Evolutionary conservation across 306 rosid species (phyloP).

Genomic region (Malus fusca): DNA sequence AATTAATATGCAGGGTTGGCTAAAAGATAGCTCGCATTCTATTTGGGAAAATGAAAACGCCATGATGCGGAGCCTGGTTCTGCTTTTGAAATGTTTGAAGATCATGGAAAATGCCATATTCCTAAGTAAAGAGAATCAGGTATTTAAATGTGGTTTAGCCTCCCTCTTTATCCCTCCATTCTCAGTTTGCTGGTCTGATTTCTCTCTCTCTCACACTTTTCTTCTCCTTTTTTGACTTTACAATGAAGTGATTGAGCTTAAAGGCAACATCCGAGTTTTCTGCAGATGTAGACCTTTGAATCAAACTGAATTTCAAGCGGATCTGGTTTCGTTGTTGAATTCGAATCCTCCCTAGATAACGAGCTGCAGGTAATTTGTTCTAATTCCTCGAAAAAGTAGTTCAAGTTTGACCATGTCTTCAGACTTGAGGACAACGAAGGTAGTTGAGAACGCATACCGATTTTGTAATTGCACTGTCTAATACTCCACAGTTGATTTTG

Average conservation of each 20-base stretch:
- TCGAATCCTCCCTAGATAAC: conserved; percentile 50
- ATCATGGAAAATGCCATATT: conserved; percentile 97
- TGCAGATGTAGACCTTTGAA: conserved; percentile 92
- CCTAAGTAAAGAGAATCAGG: conserved; percentile 93
- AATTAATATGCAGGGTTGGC: no score
- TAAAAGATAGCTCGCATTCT: conserved; percentile 29
- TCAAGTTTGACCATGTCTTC: conserved; percentile 56
- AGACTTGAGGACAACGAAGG: conserved; percentile 61
- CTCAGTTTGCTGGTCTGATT: not conserved
- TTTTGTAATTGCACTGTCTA: not conserved
- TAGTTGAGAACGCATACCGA: conserved; percentile 15
- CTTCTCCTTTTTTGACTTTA: conserved; percentile 25
- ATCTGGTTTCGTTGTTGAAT: conserved; percentile 48
- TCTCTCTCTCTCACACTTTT: not conserved
- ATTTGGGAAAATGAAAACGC: conserved; percentile 35
- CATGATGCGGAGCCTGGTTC: conserved; percentile 7
- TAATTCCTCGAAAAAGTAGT: conserved; percentile 83
- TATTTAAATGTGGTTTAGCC: conserved; percentile 14
- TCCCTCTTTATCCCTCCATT: not conserved
- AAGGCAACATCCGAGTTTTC: conserved; percentile 87
- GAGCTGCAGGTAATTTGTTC: conserved; percentile 76
- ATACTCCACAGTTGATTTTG: not conserved
- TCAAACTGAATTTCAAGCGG: conserved; percentile 48
- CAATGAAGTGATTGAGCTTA: conserved; percentile 87
- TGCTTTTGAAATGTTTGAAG: conserved; percentile 73